Conservation (phyloP, 257 asterid genomes). For the Capsicum pubescens region DNA sequence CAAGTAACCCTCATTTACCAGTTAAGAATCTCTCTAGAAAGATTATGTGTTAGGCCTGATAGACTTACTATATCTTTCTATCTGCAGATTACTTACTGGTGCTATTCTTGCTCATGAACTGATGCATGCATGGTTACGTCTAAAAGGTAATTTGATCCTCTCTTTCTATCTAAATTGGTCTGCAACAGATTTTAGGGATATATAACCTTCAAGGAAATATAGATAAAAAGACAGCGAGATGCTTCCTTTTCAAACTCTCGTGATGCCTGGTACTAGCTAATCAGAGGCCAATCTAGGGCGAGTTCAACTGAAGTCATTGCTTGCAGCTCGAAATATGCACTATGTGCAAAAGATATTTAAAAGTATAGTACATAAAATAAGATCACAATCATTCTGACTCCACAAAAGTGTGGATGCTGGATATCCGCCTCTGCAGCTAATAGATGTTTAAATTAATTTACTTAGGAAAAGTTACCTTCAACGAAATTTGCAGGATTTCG, state of each 20-base stretch:
- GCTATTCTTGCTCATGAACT: too few relatives aligned
- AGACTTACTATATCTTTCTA: too few relatives aligned
- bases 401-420: neutral
- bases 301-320: neutral
- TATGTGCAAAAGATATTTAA: neutral
- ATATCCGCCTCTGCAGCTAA: neutral
- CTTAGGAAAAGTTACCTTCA: slow-evolving; percentile 23
- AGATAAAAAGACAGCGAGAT: neutral
- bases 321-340: neutral
- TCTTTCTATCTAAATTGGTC: neutral
- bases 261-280: slow-evolving; percentile 14
- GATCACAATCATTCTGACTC: neutral
- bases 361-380: slow-evolving; percentile 14
- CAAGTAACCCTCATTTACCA: neutral
- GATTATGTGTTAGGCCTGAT: neutral
- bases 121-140: too few relatives aligned
- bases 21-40: neutral
- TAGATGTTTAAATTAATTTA: neutral
- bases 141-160: too few relatives aligned
- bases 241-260: neutral
- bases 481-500: neutral
- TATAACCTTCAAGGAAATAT: neutral
- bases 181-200: neutral
- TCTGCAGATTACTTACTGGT: too few relatives aligned
- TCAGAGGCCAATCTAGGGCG: slow-evolving; percentile 3